These are phyloP conservation scores for Corymbia calophylla DNA, from an alignment of 441 rosid genomes.

Conservation along the genomic window DNA sequence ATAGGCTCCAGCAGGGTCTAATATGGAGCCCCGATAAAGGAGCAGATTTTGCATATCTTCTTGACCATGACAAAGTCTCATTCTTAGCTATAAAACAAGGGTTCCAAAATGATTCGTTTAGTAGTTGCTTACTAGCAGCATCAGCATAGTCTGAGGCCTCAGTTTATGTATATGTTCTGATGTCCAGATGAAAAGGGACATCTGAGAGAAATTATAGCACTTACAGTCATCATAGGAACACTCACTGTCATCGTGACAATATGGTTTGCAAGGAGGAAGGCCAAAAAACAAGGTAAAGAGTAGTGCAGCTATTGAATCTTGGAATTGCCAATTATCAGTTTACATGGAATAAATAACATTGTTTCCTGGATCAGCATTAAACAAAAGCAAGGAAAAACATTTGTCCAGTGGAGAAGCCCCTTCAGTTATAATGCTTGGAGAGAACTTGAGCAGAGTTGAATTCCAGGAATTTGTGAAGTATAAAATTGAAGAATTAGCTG, in stretches of 20 bases:
- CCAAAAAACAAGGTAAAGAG: slow-evolving; percentile 15
- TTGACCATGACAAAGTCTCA: background rate
- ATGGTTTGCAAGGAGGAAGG: slow-evolving; percentile 4
- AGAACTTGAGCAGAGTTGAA: background rate
- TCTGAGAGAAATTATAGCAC: background rate
- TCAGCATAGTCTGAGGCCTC: background rate
- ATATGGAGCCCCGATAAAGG: background rate
- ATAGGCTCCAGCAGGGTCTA: background rate
- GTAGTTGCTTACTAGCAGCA: background rate
- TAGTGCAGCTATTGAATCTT: background rate
- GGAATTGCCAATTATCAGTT: background rate
- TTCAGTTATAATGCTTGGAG: background rate
- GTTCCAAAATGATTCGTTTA: background rate
- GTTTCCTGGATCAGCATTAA: background rate
- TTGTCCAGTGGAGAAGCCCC: background rate
- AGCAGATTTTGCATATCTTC: background rate
- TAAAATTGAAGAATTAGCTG: background rate
- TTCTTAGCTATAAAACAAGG: background rate
- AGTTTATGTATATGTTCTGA: background rate
- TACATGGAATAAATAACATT: background rate
- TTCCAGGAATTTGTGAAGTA: background rate
- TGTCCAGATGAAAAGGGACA: slow-evolving; percentile 10
- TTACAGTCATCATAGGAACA: slow-evolving; percentile 1
- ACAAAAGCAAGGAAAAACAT: background rate
- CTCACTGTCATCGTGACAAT: background rate